A percentile compares a stretch with the other conserved stretches of the same genome.
Conservation (phyloP, 1,284 basidiomycete genomes). For the Ustilago loliicola region DNA sequence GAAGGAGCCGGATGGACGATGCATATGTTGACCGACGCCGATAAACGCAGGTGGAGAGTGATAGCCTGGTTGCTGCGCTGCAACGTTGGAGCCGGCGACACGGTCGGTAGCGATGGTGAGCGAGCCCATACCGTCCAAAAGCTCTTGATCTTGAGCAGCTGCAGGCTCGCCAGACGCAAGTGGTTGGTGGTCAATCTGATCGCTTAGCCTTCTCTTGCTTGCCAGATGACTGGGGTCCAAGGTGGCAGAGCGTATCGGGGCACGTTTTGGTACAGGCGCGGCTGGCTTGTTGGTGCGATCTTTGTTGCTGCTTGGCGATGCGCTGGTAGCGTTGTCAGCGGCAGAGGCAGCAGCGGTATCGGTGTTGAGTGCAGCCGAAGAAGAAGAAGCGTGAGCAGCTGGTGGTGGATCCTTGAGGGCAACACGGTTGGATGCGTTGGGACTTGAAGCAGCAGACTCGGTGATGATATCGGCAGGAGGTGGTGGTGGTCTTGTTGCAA, state of each 20-base stretch:
- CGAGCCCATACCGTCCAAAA: conserved; percentile 24
- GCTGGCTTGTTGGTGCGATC: conserved; percentile 14
- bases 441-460: conserved; percentile 25
- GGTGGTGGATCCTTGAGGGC: conserved; percentile 7
- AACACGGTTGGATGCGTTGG: conserved; percentile 34
- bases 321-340: background rate
- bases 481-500: conserved; percentile 14
- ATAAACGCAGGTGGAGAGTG: conserved; percentile 29
- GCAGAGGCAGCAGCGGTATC: background rate
- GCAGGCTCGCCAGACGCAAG: conserved; percentile 20
- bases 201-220: conserved; percentile 21
- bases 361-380: conserved; percentile 12
- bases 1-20: conserved; percentile 40
- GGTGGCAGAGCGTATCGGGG: conserved; percentile 45
- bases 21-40: conserved; percentile 22
- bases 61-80: conserved; percentile 20
- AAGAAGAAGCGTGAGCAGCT: background rate
- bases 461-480: conserved; percentile 18
- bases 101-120: conserved; percentile 31
- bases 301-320: conserved; percentile 18
- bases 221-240: conserved; percentile 42
- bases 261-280: conserved; percentile 39
- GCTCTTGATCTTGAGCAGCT: conserved; percentile 17
- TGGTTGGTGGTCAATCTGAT: conserved; percentile 9
- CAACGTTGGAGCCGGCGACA: conserved; percentile 1